phyloP scores from a whole-genome alignment of 192 early-diverging fungal genomes.

The Coemansia sp. region DNA sequence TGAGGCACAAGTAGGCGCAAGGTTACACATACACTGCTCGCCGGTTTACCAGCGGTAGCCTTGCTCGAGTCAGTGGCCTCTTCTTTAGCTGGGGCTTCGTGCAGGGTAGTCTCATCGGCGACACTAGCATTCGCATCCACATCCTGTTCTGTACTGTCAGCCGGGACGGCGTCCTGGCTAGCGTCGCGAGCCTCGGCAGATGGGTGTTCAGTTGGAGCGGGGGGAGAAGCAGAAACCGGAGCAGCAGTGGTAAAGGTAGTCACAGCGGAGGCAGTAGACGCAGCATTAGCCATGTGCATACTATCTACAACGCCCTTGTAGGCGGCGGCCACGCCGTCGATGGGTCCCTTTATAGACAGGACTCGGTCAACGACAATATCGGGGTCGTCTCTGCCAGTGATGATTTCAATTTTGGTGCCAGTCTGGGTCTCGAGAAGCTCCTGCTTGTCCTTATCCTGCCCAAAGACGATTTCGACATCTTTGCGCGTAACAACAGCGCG shows the following conservation, averaged over 20 bases:
- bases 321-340: constrained; percentile 26
- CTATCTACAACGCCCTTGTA: constrained; percentile 35
- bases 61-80: not conserved
- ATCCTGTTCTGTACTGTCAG: not conserved
- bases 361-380: constrained; percentile 54
- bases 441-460: constrained; percentile 13
- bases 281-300: constrained; percentile 7
- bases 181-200: not conserved
- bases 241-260: not conserved
- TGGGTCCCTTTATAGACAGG: constrained; percentile 41
- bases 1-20: constrained; percentile 51
- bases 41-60: not conserved
- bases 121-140: not conserved
- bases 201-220: not conserved
- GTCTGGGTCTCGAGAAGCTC: constrained; percentile 25
- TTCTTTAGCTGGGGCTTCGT: not conserved
- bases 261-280: not conserved
- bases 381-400: constrained; percentile 52
- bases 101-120: not conserved
- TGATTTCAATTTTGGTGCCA: constrained; percentile 16
- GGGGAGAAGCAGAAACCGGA: not conserved
- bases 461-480: constrained; percentile 49
- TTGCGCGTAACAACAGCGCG: constrained; percentile 53
- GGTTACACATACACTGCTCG: constrained; percentile 4
- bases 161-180: not conserved